Percentiles rank a stretch among this genome's conserved stretches.
Evolutionary conservation across 495 filamentous ascomycete species (phyloP).

Genomic region (Trypethelium eluteriae): DNA sequence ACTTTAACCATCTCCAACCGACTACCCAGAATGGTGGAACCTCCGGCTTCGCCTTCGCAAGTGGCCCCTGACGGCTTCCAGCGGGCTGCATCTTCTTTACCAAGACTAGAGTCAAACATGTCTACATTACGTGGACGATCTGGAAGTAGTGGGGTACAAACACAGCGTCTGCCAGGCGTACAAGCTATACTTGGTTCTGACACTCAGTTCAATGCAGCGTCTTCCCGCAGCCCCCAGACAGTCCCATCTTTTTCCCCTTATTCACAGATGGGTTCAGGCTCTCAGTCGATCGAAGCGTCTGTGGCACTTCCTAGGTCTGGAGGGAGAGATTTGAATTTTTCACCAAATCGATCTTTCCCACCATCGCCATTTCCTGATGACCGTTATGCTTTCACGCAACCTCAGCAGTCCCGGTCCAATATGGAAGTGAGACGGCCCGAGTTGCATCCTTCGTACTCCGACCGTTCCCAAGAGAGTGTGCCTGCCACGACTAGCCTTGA

Average conservation of each 20-base stretch:
- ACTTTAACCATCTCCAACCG: not conserved
- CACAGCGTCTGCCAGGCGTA: slow-evolving; percentile 4
- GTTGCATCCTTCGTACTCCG: not conserved
- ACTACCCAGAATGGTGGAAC: not conserved
- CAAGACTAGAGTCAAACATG: not conserved
- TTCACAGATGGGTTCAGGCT: not conserved
- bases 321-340: not conserved
- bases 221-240: not conserved
- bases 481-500: not conserved
- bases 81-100: not conserved
- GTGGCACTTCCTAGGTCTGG: not conserved
- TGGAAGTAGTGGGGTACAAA: not conserved
- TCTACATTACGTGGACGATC: not conserved
- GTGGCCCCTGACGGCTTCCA: not conserved
- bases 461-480: not conserved
- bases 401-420: not conserved
- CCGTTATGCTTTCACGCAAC: not conserved
- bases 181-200: not conserved
- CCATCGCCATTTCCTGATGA: not conserved
- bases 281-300: not conserved
- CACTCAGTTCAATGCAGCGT: not conserved
- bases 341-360: not conserved
- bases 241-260: not conserved
- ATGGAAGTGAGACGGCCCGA: not conserved
- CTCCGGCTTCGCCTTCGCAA: not conserved